phyloP scores from a whole-genome alignment of 1,284 basidiomycete species.

The Pseudomicrostroma phylloplanum region DNA sequence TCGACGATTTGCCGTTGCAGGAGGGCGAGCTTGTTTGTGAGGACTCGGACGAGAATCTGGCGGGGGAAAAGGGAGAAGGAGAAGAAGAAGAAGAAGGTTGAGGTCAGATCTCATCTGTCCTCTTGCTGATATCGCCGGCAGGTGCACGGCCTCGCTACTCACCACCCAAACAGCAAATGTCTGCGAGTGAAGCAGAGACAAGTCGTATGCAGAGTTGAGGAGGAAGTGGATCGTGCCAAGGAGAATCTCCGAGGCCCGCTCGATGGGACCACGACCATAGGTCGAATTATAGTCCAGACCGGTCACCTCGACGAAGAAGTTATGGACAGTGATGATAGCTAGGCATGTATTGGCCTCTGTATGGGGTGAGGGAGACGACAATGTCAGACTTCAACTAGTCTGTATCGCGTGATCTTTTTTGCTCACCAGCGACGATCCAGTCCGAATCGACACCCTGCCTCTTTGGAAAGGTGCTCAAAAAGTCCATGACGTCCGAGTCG shows the following conservation, averaged over 20 bases:
- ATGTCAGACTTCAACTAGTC: too few relatives aligned
- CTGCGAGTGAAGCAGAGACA: conserved; percentile 5
- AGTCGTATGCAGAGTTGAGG: neutral
- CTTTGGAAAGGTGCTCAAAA: conserved; percentile 14
- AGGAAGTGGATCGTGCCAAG: neutral
- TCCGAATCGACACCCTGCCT: neutral
- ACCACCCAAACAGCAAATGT: neutral
- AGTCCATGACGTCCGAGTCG: conserved; percentile 14
- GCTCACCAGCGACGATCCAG: conserved; percentile 6
- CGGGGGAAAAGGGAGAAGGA: neutral
- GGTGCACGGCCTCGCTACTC: neutral
- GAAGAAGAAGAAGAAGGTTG: neutral
- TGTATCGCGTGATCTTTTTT: too few relatives aligned
- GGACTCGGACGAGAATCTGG: conserved; percentile 1
- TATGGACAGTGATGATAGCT: neutral
- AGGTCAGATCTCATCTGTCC: neutral
- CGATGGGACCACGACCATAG: neutral
- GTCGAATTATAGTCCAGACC: neutral
- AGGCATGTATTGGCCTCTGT: conserved; percentile 6
- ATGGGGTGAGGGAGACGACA: neutral
- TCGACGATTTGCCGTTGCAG: neutral
- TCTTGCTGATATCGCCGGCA: neutral
- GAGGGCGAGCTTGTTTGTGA: neutral
- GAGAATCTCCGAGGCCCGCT: neutral
- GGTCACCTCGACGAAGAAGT: neutral